These are phyloP conservation scores for Calamus simplicifolius DNA, from an alignment of 176 grass and related monocot genomes.

Conservation along the genomic window DNA sequence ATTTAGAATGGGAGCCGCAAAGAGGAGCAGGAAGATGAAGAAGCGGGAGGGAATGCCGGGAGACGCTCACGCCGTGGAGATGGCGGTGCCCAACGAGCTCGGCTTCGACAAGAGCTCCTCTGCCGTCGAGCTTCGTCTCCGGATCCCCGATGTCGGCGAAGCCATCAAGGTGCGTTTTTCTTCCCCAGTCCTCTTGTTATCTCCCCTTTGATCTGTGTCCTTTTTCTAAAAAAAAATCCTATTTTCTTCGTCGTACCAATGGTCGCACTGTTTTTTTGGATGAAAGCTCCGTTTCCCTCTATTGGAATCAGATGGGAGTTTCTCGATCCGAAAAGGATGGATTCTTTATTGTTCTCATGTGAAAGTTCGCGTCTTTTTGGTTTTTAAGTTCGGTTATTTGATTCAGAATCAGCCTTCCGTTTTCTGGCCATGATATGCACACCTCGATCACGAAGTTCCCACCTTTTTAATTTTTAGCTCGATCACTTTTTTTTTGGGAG, in stretches of 20 bases:
- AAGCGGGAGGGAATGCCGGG: background rate
- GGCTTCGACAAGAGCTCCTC: conserved; percentile 1
- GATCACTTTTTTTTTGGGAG: too few species aligned
- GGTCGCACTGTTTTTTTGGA: background rate
- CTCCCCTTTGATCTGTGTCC: too few species aligned
- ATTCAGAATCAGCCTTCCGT: background rate
- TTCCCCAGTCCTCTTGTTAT: conserved; percentile 2
- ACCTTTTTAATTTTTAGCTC: too few species aligned
- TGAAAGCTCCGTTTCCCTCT: background rate
- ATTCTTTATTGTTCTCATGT: too few species aligned
- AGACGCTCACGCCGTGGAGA: background rate
- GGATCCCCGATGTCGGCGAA: conserved; percentile 33
- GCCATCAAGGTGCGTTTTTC: conserved; percentile 23
- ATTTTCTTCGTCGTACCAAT: too few species aligned
- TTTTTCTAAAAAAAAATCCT: too few species aligned
- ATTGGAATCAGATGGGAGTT: too few species aligned
- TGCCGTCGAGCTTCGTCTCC: conserved; percentile 15
- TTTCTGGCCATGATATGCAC: too few species aligned
- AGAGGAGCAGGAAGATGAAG: conserved; percentile 4
- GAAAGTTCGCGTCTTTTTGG: conserved; percentile 1
- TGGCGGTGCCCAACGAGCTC: conserved; percentile 13
- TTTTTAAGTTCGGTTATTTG: background rate
- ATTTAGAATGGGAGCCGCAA: conserved; percentile 6
- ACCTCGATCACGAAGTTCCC: too few species aligned
- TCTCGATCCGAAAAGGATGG: too few species aligned